phyloP scores from a whole-genome alignment of 192 early-diverging fungal species.

The Funneliformis geosporum region DNA sequence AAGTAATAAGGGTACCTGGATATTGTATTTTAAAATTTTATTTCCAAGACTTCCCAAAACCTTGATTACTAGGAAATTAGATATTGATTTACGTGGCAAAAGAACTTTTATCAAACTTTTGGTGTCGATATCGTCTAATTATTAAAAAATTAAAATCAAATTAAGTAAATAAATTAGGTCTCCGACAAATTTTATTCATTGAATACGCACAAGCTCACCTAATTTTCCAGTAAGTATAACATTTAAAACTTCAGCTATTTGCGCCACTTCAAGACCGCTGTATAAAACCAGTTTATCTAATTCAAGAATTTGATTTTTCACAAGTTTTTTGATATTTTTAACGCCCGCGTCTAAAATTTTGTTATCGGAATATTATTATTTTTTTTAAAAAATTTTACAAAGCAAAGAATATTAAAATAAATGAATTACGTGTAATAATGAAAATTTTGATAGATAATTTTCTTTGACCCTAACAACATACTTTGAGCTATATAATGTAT shows the following conservation, averaged over 20 bases:
- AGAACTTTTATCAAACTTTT: conserved; percentile 43
- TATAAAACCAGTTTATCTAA: conserved; percentile 29
- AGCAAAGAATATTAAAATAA: not conserved
- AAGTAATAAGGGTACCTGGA: conserved; percentile 33
- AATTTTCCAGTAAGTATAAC: conserved; percentile 37
- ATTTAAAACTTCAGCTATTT: conserved; percentile 37
- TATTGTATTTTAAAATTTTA: conserved; percentile 25
- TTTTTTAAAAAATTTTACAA: not conserved
- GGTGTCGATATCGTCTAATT: conserved; percentile 38
- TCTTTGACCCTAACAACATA: not conserved
- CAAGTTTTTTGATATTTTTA: conserved; percentile 21
- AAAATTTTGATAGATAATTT: not conserved
- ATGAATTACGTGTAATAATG: not conserved
- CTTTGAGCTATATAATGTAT: not conserved
- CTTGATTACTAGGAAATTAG: conserved; percentile 37
- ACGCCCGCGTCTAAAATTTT: conserved; percentile 36
- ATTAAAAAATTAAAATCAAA: not conserved
- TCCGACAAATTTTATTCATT: not conserved
- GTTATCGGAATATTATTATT: not conserved
- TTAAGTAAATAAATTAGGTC: not conserved
- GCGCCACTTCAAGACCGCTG: conserved; percentile 39
- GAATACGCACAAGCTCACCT: conserved; percentile 28
- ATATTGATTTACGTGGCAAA: conserved; percentile 40
- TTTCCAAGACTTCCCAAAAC: conserved; percentile 40
- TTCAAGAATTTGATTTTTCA: conserved; percentile 29